A percentile compares a stretch with the other conserved stretches of the same genome.
These are phyloP conservation scores for Bryoerythrophyllum caledonicum DNA, from an alignment of 225 moss, liverwort and hornwort species.

Conservation along the genomic window DNA sequence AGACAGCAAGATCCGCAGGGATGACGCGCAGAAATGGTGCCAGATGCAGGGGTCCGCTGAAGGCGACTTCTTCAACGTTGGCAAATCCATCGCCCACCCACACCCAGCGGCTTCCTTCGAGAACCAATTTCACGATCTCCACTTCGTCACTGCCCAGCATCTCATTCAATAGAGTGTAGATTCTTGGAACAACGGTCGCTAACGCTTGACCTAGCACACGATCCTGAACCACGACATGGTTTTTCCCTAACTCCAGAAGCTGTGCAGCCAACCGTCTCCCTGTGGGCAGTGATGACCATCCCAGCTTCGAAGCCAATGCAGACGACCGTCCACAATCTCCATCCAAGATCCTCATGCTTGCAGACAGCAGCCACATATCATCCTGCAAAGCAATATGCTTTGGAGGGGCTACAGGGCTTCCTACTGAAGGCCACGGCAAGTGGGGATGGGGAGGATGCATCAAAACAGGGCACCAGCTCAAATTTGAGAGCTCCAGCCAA, in stretches of 20 bases:
- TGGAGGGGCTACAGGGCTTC: conserved; percentile 77
- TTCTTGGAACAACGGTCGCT: conserved; percentile 78
- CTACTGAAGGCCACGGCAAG: conserved; percentile 82
- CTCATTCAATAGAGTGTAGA: conserved; percentile 73
- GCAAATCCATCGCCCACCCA: conserved; percentile 97
- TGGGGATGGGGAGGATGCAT: conserved; percentile 71
- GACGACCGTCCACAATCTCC: conserved; percentile 85
- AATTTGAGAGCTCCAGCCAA: conserved; percentile 69
- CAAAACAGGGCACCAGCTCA: conserved; percentile 91
- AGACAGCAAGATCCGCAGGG: conserved; percentile 84
- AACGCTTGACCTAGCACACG: conserved; percentile 66
- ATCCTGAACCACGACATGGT: conserved; percentile 73
- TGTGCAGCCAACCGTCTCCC: conserved; percentile 85
- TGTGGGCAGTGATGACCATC: conserved; percentile 66
- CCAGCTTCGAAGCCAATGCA: conserved; percentile 64
- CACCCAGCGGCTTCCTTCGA: conserved; percentile 92
- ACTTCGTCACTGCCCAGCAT: conserved; percentile 79
- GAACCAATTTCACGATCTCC: conserved; percentile 85
- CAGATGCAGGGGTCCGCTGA: conserved; percentile 81
- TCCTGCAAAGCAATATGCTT: conserved; percentile 72
- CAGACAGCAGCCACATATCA: conserved; percentile 86
- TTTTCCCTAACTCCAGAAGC: conserved; percentile 81
- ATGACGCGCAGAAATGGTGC: conserved; percentile 81
- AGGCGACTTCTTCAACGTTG: conserved; percentile 88
- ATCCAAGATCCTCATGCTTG: conserved; percentile 86